These are phyloP conservation scores for Salix udensis DNA, from an alignment of 345 rosid genomes.

Conservation along the genomic window DNA sequence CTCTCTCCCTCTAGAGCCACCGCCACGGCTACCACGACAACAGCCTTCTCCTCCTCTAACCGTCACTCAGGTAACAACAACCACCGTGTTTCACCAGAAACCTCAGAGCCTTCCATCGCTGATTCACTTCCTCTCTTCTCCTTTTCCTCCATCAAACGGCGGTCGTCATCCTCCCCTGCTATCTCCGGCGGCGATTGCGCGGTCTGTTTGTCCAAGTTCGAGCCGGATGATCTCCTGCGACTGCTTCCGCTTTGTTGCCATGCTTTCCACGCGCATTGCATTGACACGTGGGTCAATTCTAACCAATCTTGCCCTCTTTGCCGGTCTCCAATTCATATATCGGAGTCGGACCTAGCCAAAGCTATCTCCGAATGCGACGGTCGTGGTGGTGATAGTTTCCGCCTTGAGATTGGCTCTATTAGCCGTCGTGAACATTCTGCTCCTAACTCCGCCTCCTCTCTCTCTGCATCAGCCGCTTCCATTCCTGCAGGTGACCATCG, in stretches of 20 bases:
- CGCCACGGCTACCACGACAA: neutral
- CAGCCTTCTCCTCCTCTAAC: slow-evolving; percentile 10
- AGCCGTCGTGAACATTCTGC: slow-evolving; percentile 37
- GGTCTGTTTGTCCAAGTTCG: slow-evolving; percentile 76
- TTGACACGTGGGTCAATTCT: slow-evolving; percentile 70
- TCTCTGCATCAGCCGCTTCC: slow-evolving; percentile 1
- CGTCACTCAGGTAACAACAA: slow-evolving; percentile 22
- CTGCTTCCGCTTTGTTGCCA: slow-evolving; percentile 86
- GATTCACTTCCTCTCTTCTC: slow-evolving; percentile 80
- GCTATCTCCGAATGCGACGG: slow-evolving; percentile 23
- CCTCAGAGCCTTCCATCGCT: slow-evolving; percentile 28
- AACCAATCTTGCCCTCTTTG: slow-evolving; percentile 90
- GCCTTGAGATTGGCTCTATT: slow-evolving; percentile 84
- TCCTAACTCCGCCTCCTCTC: slow-evolving; percentile 6
- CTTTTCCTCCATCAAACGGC: slow-evolving; percentile 62
- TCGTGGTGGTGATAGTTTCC: slow-evolving; percentile 50
- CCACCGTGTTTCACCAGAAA: slow-evolving; percentile 51
- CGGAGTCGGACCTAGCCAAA: slow-evolving; percentile 61
- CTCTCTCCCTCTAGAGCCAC: slow-evolving; percentile 27
- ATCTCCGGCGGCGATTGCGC: slow-evolving; percentile 59
- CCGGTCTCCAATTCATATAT: slow-evolving; percentile 63
- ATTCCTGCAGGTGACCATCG: slow-evolving; percentile 24
- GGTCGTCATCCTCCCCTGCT: slow-evolving; percentile 37
- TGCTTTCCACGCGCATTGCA: slow-evolving; percentile 77
- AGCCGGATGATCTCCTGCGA: slow-evolving; percentile 69